Evolutionary conservation across 2,329 filamentous ascomycete genomes (phyloP).

Genomic region (Lecanicillium sp.): DNA sequence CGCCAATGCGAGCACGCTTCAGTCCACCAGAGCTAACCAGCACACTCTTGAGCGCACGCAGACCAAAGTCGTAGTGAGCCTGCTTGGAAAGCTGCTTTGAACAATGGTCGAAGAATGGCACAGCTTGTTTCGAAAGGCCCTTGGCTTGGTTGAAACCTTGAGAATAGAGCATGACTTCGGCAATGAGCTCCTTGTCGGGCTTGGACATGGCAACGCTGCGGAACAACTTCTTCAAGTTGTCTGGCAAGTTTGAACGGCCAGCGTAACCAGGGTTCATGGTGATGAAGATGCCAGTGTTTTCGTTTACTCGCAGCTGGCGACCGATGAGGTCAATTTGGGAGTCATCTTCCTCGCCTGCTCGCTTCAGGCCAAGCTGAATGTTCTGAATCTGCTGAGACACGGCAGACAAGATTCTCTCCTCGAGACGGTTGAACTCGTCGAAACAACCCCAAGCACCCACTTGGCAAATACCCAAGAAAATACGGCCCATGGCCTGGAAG

Average conservation of each 20-base stretch:
- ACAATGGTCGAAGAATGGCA: slow-evolving; percentile 97
- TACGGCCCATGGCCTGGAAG: slow-evolving; percentile 98
- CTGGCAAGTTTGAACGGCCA: slow-evolving; percentile 91
- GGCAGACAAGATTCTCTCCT: slow-evolving; percentile 93
- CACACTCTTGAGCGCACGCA: slow-evolving; percentile 96
- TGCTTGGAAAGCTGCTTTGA: slow-evolving; percentile 78
- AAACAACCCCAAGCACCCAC: slow-evolving; percentile 99
- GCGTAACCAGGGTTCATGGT: slow-evolving; percentile 99
- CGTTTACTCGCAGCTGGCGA: slow-evolving; percentile 79
- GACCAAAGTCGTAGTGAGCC: slow-evolving; percentile 96
- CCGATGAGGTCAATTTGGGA: slow-evolving; percentile 91
- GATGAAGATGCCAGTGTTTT: slow-evolving; percentile 97
- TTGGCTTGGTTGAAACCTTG: slow-evolving; percentile 98
- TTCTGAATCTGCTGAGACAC: slow-evolving; percentile 99
- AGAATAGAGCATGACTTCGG: slow-evolving; percentile 99
- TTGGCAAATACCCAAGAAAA: slow-evolving; percentile 98
- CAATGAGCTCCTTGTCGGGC: slow-evolving; percentile 98
- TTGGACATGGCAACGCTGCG: slow-evolving; percentile 99
- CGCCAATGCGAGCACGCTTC: slow-evolving; percentile 70
- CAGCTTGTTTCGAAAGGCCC: slow-evolving; percentile 84
- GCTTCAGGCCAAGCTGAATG: slow-evolving; percentile 91
- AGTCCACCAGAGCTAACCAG: slow-evolving; percentile 94
- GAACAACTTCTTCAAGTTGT: slow-evolving; percentile 99
- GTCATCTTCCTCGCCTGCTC: slow-evolving; percentile 71
- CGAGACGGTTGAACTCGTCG: slow-evolving; percentile 98